These are phyloP conservation scores for Lactifluus hygrophoroides DNA, from an alignment of 768 basidiomycete genomes.

Conservation along the genomic window DNA sequence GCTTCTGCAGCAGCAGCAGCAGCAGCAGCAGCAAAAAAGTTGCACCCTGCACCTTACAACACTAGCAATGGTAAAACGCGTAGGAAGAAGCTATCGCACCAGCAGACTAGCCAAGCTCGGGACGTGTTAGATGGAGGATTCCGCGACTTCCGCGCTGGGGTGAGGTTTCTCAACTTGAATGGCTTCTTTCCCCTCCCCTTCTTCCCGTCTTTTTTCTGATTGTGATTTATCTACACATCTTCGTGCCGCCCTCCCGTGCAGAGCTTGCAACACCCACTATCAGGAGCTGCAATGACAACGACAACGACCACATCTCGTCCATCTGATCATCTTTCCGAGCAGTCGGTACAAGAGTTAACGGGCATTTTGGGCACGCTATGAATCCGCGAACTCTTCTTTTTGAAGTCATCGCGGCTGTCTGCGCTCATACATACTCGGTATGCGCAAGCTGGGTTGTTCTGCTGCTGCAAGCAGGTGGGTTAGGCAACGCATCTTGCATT, in stretches of 20 bases:
- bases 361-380: neutral
- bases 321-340: neutral
- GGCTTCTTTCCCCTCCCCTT: neutral
- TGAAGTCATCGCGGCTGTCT: neutral
- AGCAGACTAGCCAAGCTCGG: conserved; percentile 1
- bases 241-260: neutral
- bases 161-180: neutral
- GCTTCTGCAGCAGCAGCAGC: neutral
- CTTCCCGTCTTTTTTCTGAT: neutral
- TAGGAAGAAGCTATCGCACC: conserved; percentile 3
- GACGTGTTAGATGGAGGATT: conserved; percentile 7
- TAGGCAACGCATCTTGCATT: neutral
- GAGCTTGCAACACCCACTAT: neutral
- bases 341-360: conserved; percentile 3
- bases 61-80: neutral
- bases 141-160: neutral
- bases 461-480: neutral
- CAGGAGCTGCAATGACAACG: neutral
- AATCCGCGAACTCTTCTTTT: neutral
- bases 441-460: neutral
- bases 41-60: too few species aligned
- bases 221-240: neutral
- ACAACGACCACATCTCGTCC: neutral
- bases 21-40: neutral
- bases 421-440: too few species aligned